Base-by-base conservation (phyloP, 306 rosid species). In the Prunus campanulata region DNA sequence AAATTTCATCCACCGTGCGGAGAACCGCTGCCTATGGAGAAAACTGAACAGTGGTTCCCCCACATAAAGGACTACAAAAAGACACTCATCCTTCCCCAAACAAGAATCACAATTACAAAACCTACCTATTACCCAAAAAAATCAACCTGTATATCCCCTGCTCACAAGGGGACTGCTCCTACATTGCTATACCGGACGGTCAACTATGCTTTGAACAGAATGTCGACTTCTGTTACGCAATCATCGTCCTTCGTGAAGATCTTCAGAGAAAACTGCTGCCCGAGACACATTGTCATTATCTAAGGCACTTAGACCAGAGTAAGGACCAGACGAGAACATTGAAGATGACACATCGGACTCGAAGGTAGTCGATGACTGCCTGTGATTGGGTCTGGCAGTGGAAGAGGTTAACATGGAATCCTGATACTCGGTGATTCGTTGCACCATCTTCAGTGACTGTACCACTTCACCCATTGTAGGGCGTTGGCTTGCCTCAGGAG, bases 401-500 rank as follows among this genome's bases (percentile, higher is more conserved):
- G 96, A 85, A 60, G 97, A 50, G 70, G 91, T 69, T 74, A 88
- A 39, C 67, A 61, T 46, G 46, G 96, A 74, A 74, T 89, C 91
- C 50, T 88, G 92, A 54, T 87, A 66, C 73, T 95, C 99, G 2
- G 93, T 79, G 70, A 91, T 74, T 10, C 97, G 93, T 84, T 92
- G 97, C 79, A 95, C 99, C 99, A 95, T 95, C 84, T 95, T 95
- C 74, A 95, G 97, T 56, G 99, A 92, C 79, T 95, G 99, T 44
- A 95, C 98, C 81, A 95, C 99, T 86, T 95, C 99, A 24, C 99
- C 99, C 97, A 95, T 95, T 27, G 99, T 91, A 42, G 99, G 99
- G 55, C 99, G 91, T 81, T 95, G 99, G 86, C 78, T 86, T 72
- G 99, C 97, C 89, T 95, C 97, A 6, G 99, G 92, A 71, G 98